These are phyloP conservation scores for Ogataea glucozyma DNA, from an alignment of 805 yeast genomes.

Conservation along the genomic window DNA sequence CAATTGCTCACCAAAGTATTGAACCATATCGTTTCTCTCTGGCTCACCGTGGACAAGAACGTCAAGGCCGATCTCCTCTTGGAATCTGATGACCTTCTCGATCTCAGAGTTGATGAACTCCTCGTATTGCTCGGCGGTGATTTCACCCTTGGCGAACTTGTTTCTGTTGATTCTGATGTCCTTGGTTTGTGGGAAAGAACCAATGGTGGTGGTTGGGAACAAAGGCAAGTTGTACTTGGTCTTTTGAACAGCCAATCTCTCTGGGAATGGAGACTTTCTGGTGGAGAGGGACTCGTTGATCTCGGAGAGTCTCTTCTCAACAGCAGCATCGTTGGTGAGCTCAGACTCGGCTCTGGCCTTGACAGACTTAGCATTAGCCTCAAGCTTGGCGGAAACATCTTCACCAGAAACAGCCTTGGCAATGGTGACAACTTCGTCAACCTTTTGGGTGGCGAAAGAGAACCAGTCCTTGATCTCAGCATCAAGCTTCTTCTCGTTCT, in stretches of 20 bases:
- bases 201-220: conserved; percentile 99
- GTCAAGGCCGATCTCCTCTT: conserved; percentile 97
- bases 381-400: conserved; percentile 74
- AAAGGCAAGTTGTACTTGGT: conserved; percentile 87
- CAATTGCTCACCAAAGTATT: conserved; percentile 98
- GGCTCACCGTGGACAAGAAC: conserved; percentile 99
- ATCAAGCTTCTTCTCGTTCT: conserved; percentile 87
- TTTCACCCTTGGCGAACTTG: conserved; percentile 96
- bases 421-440: conserved; percentile 84
- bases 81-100: conserved; percentile 94
- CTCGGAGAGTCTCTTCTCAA: conserved; percentile 80
- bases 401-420: conserved; percentile 85
- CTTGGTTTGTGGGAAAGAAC: conserved; percentile 99
- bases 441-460: conserved; percentile 97
- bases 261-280: conserved; percentile 85
- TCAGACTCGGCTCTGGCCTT: conserved; percentile 83
- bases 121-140: conserved; percentile 94
- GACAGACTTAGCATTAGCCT: conserved; percentile 84
- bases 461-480: conserved; percentile 95
- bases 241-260: conserved; percentile 86
- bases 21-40: conserved; percentile 99
- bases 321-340: conserved; percentile 89
- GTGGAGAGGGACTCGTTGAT: conserved; percentile 74
- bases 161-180: conserved; percentile 98
- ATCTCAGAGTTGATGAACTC: conserved; percentile 96